Evolutionary conservation across 345 rosid genomes (phyloP).

Genomic region (thale cress (Arabidopsis thaliana)): TAIR10.1 NC_003070.9:20874001-20874500

Average conservation of each 20-base stretch:
- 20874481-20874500: conserved; percentile 94
- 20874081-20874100: conserved; percentile 64
- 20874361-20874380: conserved; percentile 4
- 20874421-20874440: conserved; percentile 1
- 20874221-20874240: conserved; percentile 10
- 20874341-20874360: conserved; percentile 2
- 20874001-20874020: conserved; percentile 35
- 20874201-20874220: background rate
- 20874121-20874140: conserved; percentile 20
- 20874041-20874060: conserved; percentile 54
- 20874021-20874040: background rate
- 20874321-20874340: conserved; percentile 31
- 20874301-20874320: conserved; percentile 9
- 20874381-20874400: background rate
- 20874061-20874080: conserved; percentile 65
- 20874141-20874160: conserved; percentile 16
- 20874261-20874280: conserved; percentile 27
- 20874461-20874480: conserved; percentile 36
- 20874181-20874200: background rate
- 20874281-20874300: conserved; percentile 1
- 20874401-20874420: conserved; percentile 2
- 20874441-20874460: conserved; percentile 8
- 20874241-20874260: conserved; percentile 21
- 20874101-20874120: conserved; percentile 1
- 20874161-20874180: background rate